Conservation (phyloP, 2,329 filamentous ascomycete species). For the Pezicula rhizophila region DNA sequence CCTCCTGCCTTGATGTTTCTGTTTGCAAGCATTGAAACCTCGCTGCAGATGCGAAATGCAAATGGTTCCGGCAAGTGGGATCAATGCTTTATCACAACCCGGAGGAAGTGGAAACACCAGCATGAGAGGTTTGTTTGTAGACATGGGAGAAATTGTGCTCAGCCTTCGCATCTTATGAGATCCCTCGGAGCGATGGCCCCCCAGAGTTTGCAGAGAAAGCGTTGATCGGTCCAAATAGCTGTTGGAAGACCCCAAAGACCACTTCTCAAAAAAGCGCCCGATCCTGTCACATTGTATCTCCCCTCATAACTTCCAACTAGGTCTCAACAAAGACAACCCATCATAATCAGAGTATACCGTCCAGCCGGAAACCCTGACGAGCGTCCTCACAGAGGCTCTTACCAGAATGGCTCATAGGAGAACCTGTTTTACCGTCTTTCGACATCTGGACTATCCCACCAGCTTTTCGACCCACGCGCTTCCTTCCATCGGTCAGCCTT, state of each 20-base stretch:
- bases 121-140: constrained; percentile 28
- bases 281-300: constrained; percentile 35
- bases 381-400: constrained; percentile 70
- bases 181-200: constrained; percentile 11
- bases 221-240: constrained; percentile 18
- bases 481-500: constrained; percentile 47
- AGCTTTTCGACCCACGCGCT: constrained; percentile 40
- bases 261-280: constrained; percentile 36
- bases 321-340: constrained; percentile 48
- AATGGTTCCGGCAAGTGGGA: constrained; percentile 54
- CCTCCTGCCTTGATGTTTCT: constrained; percentile 24
- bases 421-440: constrained; percentile 44
- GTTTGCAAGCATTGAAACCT: constrained; percentile 41
- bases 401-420: constrained; percentile 70
- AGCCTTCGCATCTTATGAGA: constrained; percentile 13
- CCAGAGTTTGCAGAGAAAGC: constrained; percentile 22
- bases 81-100: constrained; percentile 19
- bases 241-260: constrained; percentile 44
- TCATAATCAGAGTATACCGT: constrained; percentile 56
- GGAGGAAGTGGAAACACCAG: constrained; percentile 20
- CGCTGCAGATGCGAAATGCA: constrained; percentile 39
- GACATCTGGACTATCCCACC: constrained; percentile 53
- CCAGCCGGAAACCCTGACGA: constrained; percentile 69
- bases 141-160: constrained; percentile 24
- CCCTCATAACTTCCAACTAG: constrained; percentile 24